These are phyloP conservation scores for Hyphodiscus sp. DNA, from an alignment of 2,329 filamentous ascomycete genomes.

Conservation along the genomic window DNA sequence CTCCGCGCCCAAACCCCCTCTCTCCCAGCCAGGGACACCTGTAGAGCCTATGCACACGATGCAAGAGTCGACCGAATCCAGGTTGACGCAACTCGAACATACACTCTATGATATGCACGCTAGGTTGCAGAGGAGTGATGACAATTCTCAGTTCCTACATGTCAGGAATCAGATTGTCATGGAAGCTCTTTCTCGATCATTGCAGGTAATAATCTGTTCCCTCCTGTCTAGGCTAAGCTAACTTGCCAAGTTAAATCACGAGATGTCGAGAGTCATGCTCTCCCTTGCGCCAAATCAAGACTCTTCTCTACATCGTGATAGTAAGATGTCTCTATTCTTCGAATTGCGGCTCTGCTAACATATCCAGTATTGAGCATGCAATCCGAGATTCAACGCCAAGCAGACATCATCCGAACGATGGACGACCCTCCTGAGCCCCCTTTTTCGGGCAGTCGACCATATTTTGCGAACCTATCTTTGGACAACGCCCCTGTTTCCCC, in stretches of 20 bases:
- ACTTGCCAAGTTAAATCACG: conserved; percentile 67
- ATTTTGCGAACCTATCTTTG: conserved; percentile 52
- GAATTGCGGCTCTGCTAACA: conserved; percentile 22
- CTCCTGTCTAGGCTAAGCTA: conserved; percentile 14
- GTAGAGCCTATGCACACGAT: conserved; percentile 68
- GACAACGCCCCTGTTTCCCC: conserved; percentile 81
- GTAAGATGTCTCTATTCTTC: conserved; percentile 45
- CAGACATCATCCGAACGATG: conserved; percentile 47
- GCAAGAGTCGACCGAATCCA: conserved; percentile 69
- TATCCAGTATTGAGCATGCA: conserved; percentile 49
- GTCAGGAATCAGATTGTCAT: conserved; percentile 75
- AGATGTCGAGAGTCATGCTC: conserved; percentile 70
- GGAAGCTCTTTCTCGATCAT: conserved; percentile 70
- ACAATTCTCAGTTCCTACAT: conserved; percentile 71
- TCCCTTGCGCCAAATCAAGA: conserved; percentile 70
- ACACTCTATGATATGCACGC: conserved; percentile 72
- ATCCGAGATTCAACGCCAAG: conserved; percentile 54
- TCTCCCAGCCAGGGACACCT: conserved; percentile 77
- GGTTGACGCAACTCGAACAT: conserved; percentile 72
- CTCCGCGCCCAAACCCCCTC: conserved; percentile 64
- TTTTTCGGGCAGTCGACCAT: conserved; percentile 57
- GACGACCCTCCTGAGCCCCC: conserved; percentile 63
- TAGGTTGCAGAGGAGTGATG: conserved; percentile 75
- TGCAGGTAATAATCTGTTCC: conserved; percentile 44
- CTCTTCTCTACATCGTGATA: conserved; percentile 71